Base-by-base conservation (phyloP, 2,329 filamentous ascomycete species). In the Colletotrichum destructivum region DNA sequence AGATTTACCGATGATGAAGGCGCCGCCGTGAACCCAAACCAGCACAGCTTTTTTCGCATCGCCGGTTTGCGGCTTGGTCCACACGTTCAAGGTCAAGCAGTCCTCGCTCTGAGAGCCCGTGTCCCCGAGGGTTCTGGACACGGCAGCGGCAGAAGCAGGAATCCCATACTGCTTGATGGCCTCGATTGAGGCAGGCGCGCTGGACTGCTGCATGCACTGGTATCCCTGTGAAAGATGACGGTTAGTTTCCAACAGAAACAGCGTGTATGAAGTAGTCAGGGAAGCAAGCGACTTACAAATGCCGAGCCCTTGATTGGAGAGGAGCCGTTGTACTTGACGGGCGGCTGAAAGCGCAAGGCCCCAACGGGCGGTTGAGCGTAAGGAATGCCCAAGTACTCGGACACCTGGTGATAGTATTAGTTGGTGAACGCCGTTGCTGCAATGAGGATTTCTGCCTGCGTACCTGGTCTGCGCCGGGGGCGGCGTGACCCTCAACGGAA, bases 301-400 rank as follows among this genome's bases (percentile, higher is more conserved):
- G 47, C 15, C 6, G 66, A 60, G 13, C 62, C 70, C 4, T 70
- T 57, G n/a, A 73, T 63, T 13, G 31, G 31, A 13, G 69, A 54
- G 15, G 46, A 40, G n/a, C 42, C 44, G 16, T 56, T 44, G 26
- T 59, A 70, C 46, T 57, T 65, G 47, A 59, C 62, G 9, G 66
- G 62, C 57, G 72, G 62, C 44, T 73, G 66, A 16, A 91, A 90
- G 5, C 90, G 85, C 1, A 86, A 86, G 35, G 85, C 79, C 0
- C 88, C 89, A 44, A 88, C 84, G 3, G 81, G 79, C 38, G 81
- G 78, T 73, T 88, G 84, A 3, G 89, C 89, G 76, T 87, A 91
- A 0, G 88, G 89, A 3, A 91, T 85, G 1, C 86, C 87, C 2
- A 88, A 77, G 75, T 73, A 74, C 42, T 74, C 72, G 26, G 71